Conservation (phyloP, 2,329 filamentous ascomycete genomes). For the Aureobasidium mangrovei region DNA sequence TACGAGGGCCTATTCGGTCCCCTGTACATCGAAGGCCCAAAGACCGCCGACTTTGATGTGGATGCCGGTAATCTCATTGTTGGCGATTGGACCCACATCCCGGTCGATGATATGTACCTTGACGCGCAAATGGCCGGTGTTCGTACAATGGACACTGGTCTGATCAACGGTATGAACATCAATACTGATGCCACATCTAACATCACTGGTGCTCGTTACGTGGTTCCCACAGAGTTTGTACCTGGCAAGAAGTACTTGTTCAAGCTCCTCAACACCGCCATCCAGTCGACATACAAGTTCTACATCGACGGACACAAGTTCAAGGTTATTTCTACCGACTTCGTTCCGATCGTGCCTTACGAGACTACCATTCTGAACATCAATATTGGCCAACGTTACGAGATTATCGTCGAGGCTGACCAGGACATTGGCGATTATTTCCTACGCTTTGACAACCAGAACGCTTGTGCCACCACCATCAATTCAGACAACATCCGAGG, state of each 20-base stretch:
- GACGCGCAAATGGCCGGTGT: slow-evolving; percentile 23
- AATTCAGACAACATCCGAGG: slow-evolving; percentile 25
- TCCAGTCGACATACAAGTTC: slow-evolving; percentile 36
- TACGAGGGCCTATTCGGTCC: slow-evolving; percentile 34
- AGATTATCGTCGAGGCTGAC: slow-evolving; percentile 25
- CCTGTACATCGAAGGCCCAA: slow-evolving; percentile 34
- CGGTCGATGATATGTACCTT: slow-evolving; percentile 30
- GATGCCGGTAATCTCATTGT: slow-evolving; percentile 30
- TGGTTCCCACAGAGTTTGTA: slow-evolving; percentile 20
- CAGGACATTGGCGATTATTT: slow-evolving; percentile 24
- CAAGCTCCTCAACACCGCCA: slow-evolving; percentile 28
- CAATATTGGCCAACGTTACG: slow-evolving; percentile 30
- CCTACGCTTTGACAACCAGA: slow-evolving; percentile 31
- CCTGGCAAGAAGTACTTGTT: slow-evolving; percentile 25
- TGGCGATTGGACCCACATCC: slow-evolving; percentile 31
- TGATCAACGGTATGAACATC: slow-evolving; percentile 38
- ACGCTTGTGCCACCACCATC: slow-evolving; percentile 30
- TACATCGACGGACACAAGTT: slow-evolving; percentile 34
- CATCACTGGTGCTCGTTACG: slow-evolving; percentile 24
- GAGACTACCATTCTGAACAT: slow-evolving; percentile 29
- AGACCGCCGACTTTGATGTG: slow-evolving; percentile 30
- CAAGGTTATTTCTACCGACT: slow-evolving; percentile 32
- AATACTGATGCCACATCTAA: slow-evolving; percentile 22
- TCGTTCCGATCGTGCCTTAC: slow-evolving; percentile 31
- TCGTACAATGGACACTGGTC: slow-evolving; percentile 32